phyloP scores from a whole-genome alignment of 108 stramenopile genomes.

The Cyclotella sp. region DNA sequence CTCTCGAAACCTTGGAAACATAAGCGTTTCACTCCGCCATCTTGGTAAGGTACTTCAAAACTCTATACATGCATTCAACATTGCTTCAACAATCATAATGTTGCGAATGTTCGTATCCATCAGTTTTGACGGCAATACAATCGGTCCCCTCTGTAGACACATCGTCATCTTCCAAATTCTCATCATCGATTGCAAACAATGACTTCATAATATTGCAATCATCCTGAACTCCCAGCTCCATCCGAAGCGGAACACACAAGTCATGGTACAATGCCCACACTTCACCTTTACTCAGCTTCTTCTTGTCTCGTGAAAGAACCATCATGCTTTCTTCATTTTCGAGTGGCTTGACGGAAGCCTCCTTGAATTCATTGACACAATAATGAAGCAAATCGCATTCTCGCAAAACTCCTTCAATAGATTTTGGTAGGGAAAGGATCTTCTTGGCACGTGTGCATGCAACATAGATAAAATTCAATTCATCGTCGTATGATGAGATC shows the following conservation, averaged over 20 bases:
- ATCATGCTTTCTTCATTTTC: slow-evolving; percentile 26
- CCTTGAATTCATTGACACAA: slow-evolving; percentile 5
- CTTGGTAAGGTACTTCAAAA: too few relatives aligned
- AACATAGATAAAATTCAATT: slow-evolving; percentile 40
- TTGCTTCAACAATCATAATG: neutral
- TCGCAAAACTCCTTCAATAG: slow-evolving; percentile 11
- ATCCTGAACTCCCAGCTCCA: slow-evolving; percentile 25
- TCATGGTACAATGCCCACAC: slow-evolving; percentile 41
- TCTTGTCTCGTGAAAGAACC: neutral
- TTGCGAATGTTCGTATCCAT: neutral
- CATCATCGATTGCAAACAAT: slow-evolving; percentile 21
- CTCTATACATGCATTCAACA: too few relatives aligned
- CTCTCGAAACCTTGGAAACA: too few relatives aligned
- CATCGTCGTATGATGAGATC: slow-evolving; percentile 9
- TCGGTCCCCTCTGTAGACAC: neutral
- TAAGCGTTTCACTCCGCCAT: too few relatives aligned
- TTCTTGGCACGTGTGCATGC: slow-evolving; percentile 42
- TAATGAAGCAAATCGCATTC: slow-evolving; percentile 34
- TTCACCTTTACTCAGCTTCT: slow-evolving; percentile 33
- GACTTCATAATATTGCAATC: slow-evolving; percentile 20
- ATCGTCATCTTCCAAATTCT: slow-evolving; percentile 1
- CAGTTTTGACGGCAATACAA: neutral
- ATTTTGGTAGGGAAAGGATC: slow-evolving; percentile 26
- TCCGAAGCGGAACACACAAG: slow-evolving; percentile 26
- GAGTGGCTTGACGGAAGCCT: neutral